These are phyloP conservation scores for Phaeosphaeriaceae sp. DNA, from an alignment of 2,329 filamentous ascomycete genomes.

Conservation along the genomic window DNA sequence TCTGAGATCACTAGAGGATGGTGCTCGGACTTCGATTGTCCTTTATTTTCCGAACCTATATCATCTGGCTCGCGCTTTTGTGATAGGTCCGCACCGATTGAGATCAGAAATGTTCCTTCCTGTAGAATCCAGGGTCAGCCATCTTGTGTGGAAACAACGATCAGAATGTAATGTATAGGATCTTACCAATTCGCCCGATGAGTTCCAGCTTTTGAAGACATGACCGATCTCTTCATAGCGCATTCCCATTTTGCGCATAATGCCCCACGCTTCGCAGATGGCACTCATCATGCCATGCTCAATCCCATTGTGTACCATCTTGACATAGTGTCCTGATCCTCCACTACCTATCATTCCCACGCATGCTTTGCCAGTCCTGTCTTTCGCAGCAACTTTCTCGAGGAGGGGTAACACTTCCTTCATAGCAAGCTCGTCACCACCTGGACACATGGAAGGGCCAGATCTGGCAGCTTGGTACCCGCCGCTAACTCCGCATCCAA, in stretches of 20 bases:
- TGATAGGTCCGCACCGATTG: slow-evolving; percentile 68
- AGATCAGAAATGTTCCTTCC: slow-evolving; percentile 66
- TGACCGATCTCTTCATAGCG: slow-evolving; percentile 65
- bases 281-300: slow-evolving; percentile 74
- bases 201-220: slow-evolving; percentile 67
- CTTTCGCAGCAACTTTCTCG: slow-evolving; percentile 67
- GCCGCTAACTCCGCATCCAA: slow-evolving; percentile 72
- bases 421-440: slow-evolving; percentile 64
- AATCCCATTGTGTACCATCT: slow-evolving; percentile 79
- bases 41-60: slow-evolving; percentile 18
- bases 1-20: slow-evolving; percentile 62
- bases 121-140: slow-evolving; percentile 6
- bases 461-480: slow-evolving; percentile 71
- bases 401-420: slow-evolving; percentile 67
- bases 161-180: slow-evolving; percentile 5
- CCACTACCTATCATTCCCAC: slow-evolving; percentile 66
- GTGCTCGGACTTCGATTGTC: slow-evolving; percentile 22
- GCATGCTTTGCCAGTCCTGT: slow-evolving; percentile 64
- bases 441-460: slow-evolving; percentile 72
- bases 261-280: slow-evolving; percentile 69
- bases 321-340: slow-evolving; percentile 73
- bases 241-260: slow-evolving; percentile 66
- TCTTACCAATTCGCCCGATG: slow-evolving; percentile 61
- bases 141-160: not conserved
- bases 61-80: slow-evolving; percentile 52